Base-by-base conservation (phyloP, 2,329 filamentous ascomycete species). In the Akanthomyces dipterigenus region DNA sequence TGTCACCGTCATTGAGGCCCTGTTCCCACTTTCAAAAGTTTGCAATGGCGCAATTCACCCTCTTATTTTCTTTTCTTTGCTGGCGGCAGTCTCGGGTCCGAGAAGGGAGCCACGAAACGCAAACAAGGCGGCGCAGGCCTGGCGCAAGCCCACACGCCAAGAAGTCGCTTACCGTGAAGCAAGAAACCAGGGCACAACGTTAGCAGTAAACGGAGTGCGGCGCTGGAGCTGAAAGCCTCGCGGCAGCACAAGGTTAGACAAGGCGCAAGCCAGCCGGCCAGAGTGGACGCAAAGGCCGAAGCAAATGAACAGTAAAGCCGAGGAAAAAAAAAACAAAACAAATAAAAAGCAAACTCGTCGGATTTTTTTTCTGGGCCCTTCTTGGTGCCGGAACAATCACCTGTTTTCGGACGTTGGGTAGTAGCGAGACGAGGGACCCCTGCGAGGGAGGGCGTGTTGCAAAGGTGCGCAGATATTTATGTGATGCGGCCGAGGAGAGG, bases 331-430 rank as follows among this genome's bases (percentile, higher is more conserved):
- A 56, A 43, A 48, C 12, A 43, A 45, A 9, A 16, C 1, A 28
- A 3, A 36, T n/a, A n/a, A 36, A 49, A 49, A 50, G 20, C 20
- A 38, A 40, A 43, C 38, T 57, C 31, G 28, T 40, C 36, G 31
- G 16, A 40, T 38, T 40, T 51, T 46, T 18, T 20, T 53, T 53
- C 42, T 46, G 28, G 38, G 31, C 11, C 40, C 48, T 31, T 12
- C 22, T 31, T 55, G 58, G 58, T 60, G 57, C 50, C 57, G 57
- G 58, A 54, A 46, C 40, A 54, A 60, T 60, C 28, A 54, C 40
- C 58, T 55, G 28, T 40, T 60, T 60, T 60, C 40, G 58, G 58
- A 54, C 20, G 36, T 40, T 54, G 58, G 58, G 58, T 54, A 31
- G 58, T 42, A 55, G 28, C 50, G 40, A 48, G 58, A 55, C 28